These are phyloP conservation scores for Trichoderma harzianum DNA, from an alignment of 2,329 filamentous ascomycete species.

Conservation along the genomic window DNA sequence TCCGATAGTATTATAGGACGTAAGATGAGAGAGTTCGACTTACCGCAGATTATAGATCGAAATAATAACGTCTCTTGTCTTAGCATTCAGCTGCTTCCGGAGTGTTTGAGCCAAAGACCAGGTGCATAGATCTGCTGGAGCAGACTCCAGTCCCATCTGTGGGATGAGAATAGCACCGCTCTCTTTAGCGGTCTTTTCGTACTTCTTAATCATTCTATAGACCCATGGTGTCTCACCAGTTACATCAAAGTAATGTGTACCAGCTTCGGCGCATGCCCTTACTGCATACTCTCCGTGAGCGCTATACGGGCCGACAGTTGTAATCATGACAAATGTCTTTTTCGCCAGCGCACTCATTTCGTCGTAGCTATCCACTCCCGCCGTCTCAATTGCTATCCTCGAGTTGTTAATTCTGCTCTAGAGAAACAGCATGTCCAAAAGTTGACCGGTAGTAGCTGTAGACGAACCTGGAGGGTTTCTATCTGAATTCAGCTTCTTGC, in stretches of 20 bases:
- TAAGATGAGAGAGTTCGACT: conserved; percentile 16
- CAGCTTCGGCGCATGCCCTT: conserved; percentile 58
- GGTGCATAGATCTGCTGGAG: conserved; percentile 57
- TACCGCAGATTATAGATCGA: conserved; percentile 44
- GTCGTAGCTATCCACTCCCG: conserved; percentile 42
- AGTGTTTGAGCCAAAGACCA: conserved; percentile 52
- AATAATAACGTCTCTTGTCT: conserved; percentile 53
- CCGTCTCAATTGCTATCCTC: conserved; percentile 49
- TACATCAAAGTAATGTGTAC: conserved; percentile 63
- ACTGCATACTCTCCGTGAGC: conserved; percentile 56
- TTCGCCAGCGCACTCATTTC: conserved; percentile 49
- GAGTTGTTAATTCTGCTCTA: neutral
- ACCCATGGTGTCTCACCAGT: conserved; percentile 61
- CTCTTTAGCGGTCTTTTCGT: conserved; percentile 49
- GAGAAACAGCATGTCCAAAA: neutral
- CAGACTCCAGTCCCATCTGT: conserved; percentile 61
- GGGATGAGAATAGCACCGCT: conserved; percentile 59
- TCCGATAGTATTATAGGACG: neutral
- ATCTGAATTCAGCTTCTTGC: conserved; percentile 65
- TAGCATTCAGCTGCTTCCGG: conserved; percentile 46
- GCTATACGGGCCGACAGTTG: conserved; percentile 58
- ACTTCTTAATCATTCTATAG: conserved; percentile 57
- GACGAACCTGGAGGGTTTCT: conserved; percentile 64
- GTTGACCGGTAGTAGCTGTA: neutral
- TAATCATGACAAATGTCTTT: conserved; percentile 56